Evolutionary conservation across 2,329 filamentous ascomycete genomes (phyloP).

Genomic region (Fusarium bulbicola): DNA sequence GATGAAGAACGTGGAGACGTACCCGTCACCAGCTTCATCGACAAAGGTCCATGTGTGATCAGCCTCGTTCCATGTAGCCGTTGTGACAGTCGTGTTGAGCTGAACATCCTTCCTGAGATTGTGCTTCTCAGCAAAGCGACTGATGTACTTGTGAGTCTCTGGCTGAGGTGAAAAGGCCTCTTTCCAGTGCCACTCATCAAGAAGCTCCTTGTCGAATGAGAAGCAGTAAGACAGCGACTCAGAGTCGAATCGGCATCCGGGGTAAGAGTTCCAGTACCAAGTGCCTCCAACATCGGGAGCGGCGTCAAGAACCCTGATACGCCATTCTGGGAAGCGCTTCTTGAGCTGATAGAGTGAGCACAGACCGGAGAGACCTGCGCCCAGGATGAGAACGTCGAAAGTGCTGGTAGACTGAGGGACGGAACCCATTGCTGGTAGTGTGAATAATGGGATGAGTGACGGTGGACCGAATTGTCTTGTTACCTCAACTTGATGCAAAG

Average conservation of each 20-base stretch:
- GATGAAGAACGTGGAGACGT: constrained; percentile 18
- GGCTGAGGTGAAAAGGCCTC: constrained; percentile 52
- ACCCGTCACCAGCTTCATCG: neutral
- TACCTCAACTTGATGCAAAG: neutral
- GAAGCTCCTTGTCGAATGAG: constrained; percentile 31
- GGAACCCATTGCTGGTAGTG: constrained; percentile 21
- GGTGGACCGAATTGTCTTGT: accelerated
- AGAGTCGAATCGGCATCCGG: constrained; percentile 50
- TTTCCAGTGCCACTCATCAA: constrained; percentile 34
- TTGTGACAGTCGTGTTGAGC: constrained; percentile 10
- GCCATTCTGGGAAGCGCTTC: constrained; percentile 40
- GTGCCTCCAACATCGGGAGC: constrained; percentile 37
- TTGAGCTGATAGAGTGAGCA: constrained; percentile 52
- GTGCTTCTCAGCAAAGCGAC: constrained; percentile 52
- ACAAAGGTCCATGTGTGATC: constrained; percentile 9
- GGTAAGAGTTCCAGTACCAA: constrained; percentile 42
- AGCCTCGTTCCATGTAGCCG: constrained; percentile 2
- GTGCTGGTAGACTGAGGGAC: constrained; percentile 1
- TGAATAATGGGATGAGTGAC: neutral
- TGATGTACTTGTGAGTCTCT: constrained; percentile 54
- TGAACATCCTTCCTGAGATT: constrained; percentile 51
- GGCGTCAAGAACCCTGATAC: constrained; percentile 30
- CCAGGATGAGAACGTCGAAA: constrained; percentile 35
- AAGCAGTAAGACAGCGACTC: constrained; percentile 51
- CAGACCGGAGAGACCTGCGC: constrained; percentile 49